These are phyloP conservation scores for Apophysomyces ossiformis DNA, from an alignment of 371 early-diverging fungal species.

Conservation along the genomic window DNA sequence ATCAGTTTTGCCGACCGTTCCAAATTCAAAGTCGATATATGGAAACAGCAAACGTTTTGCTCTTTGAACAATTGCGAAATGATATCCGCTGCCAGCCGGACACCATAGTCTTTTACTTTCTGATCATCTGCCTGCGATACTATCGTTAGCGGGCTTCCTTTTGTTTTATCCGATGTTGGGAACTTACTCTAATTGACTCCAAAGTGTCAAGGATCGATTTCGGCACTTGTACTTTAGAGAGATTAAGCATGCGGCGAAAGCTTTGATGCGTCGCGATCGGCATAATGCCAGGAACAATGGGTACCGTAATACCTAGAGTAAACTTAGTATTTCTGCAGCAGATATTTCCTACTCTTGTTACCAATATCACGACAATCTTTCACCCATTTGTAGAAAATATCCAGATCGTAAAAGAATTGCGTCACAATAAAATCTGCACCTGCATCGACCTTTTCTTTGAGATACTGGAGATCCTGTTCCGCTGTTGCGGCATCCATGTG, in stretches of 20 bases:
- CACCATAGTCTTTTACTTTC: slow-evolving; percentile 93
- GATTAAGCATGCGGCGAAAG: slow-evolving; percentile 86
- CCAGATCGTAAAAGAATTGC: slow-evolving; percentile 90
- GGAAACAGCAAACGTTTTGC: slow-evolving; percentile 66
- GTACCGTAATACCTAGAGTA: slow-evolving; percentile 70
- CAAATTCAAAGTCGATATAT: slow-evolving; percentile 87
- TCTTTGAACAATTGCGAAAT: slow-evolving; percentile 61
- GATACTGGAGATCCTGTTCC: slow-evolving; percentile 54
- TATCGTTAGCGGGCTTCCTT: neutral
- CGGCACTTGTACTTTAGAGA: slow-evolving; percentile 86
- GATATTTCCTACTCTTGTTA: neutral
- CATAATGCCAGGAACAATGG: slow-evolving; percentile 95
- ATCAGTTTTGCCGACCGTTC: slow-evolving; percentile 89
- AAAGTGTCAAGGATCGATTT: slow-evolving; percentile 62
- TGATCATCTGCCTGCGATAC: slow-evolving; percentile 78
- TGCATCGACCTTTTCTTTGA: slow-evolving; percentile 87
- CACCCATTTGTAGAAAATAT: slow-evolving; percentile 79
- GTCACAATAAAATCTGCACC: slow-evolving; percentile 96
- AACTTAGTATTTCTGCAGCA: neutral
- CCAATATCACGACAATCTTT: slow-evolving; percentile 67
- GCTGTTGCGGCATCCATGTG: slow-evolving; percentile 77
- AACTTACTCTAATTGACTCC: slow-evolving; percentile 76
- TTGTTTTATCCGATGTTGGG: neutral
- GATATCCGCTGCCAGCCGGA: slow-evolving; percentile 73
- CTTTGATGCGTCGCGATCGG: slow-evolving; percentile 91